Percentiles rank a stretch among this genome's conserved stretches.
These are phyloP conservation scores for Claviceps fusiformis DNA, from an alignment of 2,329 filamentous ascomycete genomes.

Conservation along the genomic window DNA sequence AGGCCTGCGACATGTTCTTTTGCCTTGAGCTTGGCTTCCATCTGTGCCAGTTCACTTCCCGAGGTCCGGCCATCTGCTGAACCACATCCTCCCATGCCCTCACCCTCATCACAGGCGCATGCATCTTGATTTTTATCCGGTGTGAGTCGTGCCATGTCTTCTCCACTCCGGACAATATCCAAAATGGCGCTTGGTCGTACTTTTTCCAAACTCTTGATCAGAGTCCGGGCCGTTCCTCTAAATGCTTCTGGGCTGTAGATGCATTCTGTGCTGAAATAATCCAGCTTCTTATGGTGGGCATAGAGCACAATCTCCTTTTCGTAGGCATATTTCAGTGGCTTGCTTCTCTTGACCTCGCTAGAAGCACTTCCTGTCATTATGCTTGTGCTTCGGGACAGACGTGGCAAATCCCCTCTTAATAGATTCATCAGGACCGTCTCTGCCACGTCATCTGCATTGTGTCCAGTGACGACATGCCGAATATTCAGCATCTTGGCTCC, in stretches of 20 bases:
- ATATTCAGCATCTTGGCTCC: conserved; percentile 81
- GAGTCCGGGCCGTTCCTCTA: conserved; percentile 72
- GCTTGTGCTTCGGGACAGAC: conserved; percentile 75
- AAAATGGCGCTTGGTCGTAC: conserved; percentile 88
- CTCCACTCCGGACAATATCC: conserved; percentile 86
- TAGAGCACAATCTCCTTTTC: conserved; percentile 99
- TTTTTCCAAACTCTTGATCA: conserved; percentile 92
- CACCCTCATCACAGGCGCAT: conserved; percentile 24
- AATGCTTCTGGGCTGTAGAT: conserved; percentile 98
- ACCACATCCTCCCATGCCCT: conserved; percentile 55
- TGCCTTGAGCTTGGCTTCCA: conserved; percentile 44
- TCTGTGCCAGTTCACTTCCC: conserved; percentile 66
- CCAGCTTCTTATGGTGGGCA: conserved; percentile 88
- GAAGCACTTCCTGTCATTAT: conserved; percentile 68
- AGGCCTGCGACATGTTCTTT: conserved; percentile 10
- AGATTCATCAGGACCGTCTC: conserved; percentile 98
- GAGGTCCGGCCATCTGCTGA: conserved; percentile 45
- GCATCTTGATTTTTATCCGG: conserved; percentile 23
- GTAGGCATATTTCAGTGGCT: conserved; percentile 95
- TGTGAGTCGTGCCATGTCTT: conserved; percentile 80
- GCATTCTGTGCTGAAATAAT: conserved; percentile 98
- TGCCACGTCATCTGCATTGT: conserved; percentile 94
- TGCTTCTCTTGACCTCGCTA: conserved; percentile 89
- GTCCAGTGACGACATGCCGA: conserved; percentile 87
- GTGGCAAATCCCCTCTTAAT: conserved; percentile 75